Percentiles rank a stretch among this genome's conserved stretches.
Conservation (phyloP, 345 rosid species). For the Toxicodendron radicans region DNA sequence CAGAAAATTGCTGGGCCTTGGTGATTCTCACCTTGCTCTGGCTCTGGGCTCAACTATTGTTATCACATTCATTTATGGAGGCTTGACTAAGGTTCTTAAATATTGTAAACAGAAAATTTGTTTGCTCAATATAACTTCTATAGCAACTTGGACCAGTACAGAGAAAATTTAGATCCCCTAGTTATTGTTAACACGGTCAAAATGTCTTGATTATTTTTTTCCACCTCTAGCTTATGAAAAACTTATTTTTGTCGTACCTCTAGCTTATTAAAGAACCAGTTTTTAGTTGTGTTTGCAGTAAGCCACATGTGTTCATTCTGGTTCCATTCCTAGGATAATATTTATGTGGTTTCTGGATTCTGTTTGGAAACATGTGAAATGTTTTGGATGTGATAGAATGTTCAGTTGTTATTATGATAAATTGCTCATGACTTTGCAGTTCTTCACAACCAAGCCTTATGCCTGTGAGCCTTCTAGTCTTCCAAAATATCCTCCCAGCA, state of each 20-base stretch:
- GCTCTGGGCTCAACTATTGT: background rate
- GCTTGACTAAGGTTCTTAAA: background rate
- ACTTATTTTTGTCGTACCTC: too few relatives aligned
- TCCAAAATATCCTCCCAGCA: constrained; percentile 81
- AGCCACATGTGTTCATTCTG: constrained; percentile 2
- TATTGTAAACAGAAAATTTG: too few relatives aligned
- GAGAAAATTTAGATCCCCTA: background rate
- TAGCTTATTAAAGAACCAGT: constrained; percentile 7
- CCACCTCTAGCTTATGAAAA: too few relatives aligned
- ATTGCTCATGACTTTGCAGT: constrained; percentile 41
- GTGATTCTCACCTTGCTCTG: background rate
- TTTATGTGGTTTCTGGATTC: background rate
- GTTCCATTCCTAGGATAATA: constrained; percentile 4
- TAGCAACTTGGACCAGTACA: background rate
- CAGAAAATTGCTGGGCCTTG: background rate
- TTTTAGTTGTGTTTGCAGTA: background rate
- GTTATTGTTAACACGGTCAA: background rate
- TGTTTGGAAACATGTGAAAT: background rate
- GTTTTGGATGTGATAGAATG: background rate
- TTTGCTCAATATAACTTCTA: too few relatives aligned
- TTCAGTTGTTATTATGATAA: constrained; percentile 8
- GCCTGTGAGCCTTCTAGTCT: constrained; percentile 82
- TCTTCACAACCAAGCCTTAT: constrained; percentile 65
- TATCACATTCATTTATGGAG: background rate
- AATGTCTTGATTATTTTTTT: background rate